Conservation (phyloP, 202 grass and related monocot genomes). For the Hordeum pubiflorum region DNA sequence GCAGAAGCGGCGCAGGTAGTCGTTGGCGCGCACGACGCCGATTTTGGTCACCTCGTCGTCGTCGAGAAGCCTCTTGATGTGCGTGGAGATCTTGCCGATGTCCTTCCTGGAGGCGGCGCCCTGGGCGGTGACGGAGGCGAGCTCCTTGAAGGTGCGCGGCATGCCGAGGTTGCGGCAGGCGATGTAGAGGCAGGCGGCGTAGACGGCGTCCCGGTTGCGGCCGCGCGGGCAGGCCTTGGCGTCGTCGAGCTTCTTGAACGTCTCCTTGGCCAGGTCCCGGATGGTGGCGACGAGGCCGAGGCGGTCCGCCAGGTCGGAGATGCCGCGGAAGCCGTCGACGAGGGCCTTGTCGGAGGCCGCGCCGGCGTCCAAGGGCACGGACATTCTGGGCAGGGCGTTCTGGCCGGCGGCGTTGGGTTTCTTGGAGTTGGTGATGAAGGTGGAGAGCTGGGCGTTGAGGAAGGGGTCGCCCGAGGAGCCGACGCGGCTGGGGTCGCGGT, state of each 20-base stretch:
- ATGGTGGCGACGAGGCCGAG: slow-evolving; percentile 43
- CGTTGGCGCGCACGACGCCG: slow-evolving; percentile 38
- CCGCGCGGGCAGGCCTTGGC: slow-evolving; percentile 29
- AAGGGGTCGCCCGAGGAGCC: slow-evolving; percentile 40
- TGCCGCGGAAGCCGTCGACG: slow-evolving; percentile 35
- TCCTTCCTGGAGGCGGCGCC: slow-evolving; percentile 38
- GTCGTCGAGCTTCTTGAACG: slow-evolving; percentile 51
- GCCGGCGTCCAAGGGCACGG: background rate
- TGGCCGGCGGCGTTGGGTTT: too few species aligned
- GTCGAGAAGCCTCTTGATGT: slow-evolving; percentile 48
- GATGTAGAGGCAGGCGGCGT: slow-evolving; percentile 60
- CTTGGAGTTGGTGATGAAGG: slow-evolving; percentile 7
- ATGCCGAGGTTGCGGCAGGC: slow-evolving; percentile 62
- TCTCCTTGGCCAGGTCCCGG: slow-evolving; percentile 51
- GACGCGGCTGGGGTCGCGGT: slow-evolving; percentile 55
- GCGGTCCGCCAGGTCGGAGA: slow-evolving; percentile 52
- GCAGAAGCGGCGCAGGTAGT: slow-evolving; percentile 53
- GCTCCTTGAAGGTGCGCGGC: slow-evolving; percentile 64
- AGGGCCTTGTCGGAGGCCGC: slow-evolving; percentile 14
- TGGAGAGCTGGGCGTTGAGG: slow-evolving; percentile 28
- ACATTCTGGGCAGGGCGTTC: slow-evolving; percentile 13
- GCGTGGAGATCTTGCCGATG: slow-evolving; percentile 33
- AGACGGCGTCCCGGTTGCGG: slow-evolving; percentile 44
- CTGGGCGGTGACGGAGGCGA: slow-evolving; percentile 25
- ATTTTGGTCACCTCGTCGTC: slow-evolving; percentile 30